Conservation (phyloP, 1,284 basidiomycete species). For the Meripilus lineatus region DNA sequence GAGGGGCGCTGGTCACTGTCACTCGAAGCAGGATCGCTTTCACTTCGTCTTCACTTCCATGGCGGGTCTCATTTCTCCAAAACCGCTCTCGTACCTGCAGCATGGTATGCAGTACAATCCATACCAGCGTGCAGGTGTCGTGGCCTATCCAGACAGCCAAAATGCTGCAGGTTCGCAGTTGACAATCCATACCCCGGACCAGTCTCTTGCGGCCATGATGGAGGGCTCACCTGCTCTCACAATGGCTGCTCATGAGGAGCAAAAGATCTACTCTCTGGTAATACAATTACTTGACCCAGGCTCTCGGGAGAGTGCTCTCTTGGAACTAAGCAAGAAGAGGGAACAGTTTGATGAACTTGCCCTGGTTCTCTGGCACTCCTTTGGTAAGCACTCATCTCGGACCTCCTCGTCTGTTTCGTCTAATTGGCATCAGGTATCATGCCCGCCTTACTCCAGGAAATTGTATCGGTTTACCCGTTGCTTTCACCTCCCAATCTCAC, state of each 20-base stretch:
- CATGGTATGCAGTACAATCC: conserved; percentile 46
- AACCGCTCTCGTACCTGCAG: conserved; percentile 60
- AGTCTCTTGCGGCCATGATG: conserved; percentile 34
- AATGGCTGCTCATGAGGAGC: conserved; percentile 58
- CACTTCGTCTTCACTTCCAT: too few relatives aligned
- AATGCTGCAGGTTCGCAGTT: conserved; percentile 36
- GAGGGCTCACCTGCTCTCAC: conserved; percentile 19
- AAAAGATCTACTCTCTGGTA: conserved; percentile 79
- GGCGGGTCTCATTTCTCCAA: conserved; percentile 56
- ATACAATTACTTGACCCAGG: conserved; percentile 78
- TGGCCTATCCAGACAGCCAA: conserved; percentile 22
- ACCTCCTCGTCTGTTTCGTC: not conserved
- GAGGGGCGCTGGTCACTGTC: too few relatives aligned
- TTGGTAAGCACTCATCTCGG: conserved; percentile 58
- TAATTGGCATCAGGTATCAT: conserved; percentile 72
- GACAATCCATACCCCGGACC: conserved; percentile 48
- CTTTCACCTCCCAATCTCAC: conserved; percentile 95
- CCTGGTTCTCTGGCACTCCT: conserved; percentile 97
- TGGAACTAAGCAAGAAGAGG: conserved; percentile 98
- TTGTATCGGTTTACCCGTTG: conserved; percentile 96
- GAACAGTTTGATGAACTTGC: conserved; percentile 99
- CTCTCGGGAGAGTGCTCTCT: conserved; percentile 81
- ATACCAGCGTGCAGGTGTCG: conserved; percentile 31
- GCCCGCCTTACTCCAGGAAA: conserved; percentile 97
- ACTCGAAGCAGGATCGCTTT: too few relatives aligned